Evolutionary conservation across 306 rosid genomes (phyloP).

Genomic region (Quercus aquifolioides): DNA sequence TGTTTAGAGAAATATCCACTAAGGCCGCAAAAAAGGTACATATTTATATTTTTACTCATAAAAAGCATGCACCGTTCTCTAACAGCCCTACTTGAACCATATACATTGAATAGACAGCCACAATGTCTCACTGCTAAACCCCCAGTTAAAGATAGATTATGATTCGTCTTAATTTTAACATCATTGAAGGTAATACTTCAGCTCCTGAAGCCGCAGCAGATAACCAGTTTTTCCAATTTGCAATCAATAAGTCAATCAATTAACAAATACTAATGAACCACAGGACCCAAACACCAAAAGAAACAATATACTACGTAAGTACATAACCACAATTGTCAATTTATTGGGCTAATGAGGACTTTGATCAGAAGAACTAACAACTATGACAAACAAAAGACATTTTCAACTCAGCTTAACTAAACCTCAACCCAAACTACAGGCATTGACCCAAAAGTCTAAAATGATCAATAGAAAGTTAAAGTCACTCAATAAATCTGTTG

Average conservation of each 20-base stretch:
- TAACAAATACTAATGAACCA: not conserved
- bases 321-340: not conserved
- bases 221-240: too few relatives aligned
- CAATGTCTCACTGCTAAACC: not conserved
- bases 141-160: not conserved
- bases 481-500: slow-evolving; percentile 1
- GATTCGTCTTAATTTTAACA: not conserved
- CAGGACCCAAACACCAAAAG: not conserved
- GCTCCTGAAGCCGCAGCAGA: too few relatives aligned
- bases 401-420: not conserved
- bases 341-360: not conserved
- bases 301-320: slow-evolving; percentile 12
- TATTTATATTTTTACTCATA: not conserved
- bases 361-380: not conserved
- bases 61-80: not conserved
- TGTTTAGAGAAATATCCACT: slow-evolving; percentile 1
- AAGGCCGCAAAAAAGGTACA: not conserved
- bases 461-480: not conserved
- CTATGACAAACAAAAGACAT: not conserved
- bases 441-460: not conserved
- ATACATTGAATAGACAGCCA: not conserved
- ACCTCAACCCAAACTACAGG: not conserved
- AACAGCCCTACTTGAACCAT: not conserved
- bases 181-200: not conserved
- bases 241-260: not conserved